Evolutionary conservation across 2,329 filamentous ascomycete species (phyloP).

Genomic region (Talaromyces pinophilus): DNA sequence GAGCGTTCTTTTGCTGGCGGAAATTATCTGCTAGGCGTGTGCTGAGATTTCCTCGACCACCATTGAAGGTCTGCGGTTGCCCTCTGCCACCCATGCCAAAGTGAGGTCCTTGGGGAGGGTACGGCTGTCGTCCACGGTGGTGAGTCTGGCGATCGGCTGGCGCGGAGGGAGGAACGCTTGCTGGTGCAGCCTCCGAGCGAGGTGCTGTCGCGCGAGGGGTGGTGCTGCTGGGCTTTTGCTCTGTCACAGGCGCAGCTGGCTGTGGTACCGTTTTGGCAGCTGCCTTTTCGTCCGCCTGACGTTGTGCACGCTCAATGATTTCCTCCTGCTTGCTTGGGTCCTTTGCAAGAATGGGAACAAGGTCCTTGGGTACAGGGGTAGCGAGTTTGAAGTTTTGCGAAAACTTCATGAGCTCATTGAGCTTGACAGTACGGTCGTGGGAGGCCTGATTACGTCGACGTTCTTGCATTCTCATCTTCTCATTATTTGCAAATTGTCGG

Average conservation of each 20-base stretch:
- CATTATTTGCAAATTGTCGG: conserved; percentile 63
- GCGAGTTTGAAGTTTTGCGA: conserved; percentile 90
- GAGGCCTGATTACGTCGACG: conserved; percentile 57
- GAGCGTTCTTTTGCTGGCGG: conserved; percentile 52
- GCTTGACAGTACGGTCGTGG: conserved; percentile 83
- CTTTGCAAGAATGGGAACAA: conserved; percentile 94
- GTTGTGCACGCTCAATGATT: conserved; percentile 84
- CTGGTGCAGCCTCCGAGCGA: conserved; percentile 41
- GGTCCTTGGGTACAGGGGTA: conserved; percentile 85
- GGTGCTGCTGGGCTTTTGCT: conserved; percentile 56
- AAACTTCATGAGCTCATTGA: conserved; percentile 95
- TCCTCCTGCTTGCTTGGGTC: conserved; percentile 92
- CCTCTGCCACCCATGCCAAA: conserved; percentile 40
- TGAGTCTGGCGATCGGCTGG: conserved; percentile 52
- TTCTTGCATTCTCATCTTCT: conserved; percentile 63
- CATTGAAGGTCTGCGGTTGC: conserved; percentile 47
- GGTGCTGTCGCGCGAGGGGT: conserved; percentile 50
- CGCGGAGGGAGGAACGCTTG: conserved; percentile 46
- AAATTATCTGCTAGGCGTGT: conserved; percentile 55
- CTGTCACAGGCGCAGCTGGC: conserved; percentile 44
- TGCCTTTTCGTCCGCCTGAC: conserved; percentile 65
- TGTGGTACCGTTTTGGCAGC: conserved; percentile 45
- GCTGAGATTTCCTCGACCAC: conserved; percentile 49
- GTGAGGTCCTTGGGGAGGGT: conserved; percentile 49
- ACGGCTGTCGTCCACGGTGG: conserved; percentile 50